Evolutionary conservation across 306 rosid species (phyloP).

Genomic region (Aeschynomene evenia): DNA sequence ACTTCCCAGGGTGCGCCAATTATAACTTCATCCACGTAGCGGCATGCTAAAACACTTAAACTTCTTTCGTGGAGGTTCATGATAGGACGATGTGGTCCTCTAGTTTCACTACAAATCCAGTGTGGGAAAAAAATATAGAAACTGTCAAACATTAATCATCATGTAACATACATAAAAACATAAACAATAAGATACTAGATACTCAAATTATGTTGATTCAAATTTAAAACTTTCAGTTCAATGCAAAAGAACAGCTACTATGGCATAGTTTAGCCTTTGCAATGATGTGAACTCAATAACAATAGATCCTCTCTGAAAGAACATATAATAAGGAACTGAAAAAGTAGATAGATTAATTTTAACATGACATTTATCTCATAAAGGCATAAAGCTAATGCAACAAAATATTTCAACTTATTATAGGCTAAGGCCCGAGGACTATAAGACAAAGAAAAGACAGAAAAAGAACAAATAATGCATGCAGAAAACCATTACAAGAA

Average conservation of each 20-base stretch:
- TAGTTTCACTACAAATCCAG: constrained; percentile 56
- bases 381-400: not conserved
- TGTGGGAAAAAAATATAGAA: constrained; percentile 5
- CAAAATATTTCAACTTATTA: not conserved
- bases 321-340: not conserved
- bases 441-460: not conserved
- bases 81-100: constrained; percentile 96
- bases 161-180: not conserved
- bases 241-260: not conserved
- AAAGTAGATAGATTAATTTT: not conserved
- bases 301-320: constrained; percentile 11
- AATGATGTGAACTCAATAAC: constrained; percentile 4
- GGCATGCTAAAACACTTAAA: constrained; percentile 94
- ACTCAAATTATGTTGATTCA: constrained; percentile 14
- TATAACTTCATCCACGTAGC: constrained; percentile 96
- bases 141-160: not conserved
- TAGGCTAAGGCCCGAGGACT: not conserved
- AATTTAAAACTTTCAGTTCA: not conserved
- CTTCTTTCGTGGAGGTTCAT: constrained; percentile 99
- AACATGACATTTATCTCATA: not conserved
- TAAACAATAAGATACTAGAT: too few relatives aligned
- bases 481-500: not conserved
- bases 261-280: not conserved
- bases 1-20: constrained; percentile 98
- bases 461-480: not conserved